These are phyloP conservation scores for Candolleomyces aberdarensis DNA, from an alignment of 768 basidiomycete genomes.

Conservation along the genomic window DNA sequence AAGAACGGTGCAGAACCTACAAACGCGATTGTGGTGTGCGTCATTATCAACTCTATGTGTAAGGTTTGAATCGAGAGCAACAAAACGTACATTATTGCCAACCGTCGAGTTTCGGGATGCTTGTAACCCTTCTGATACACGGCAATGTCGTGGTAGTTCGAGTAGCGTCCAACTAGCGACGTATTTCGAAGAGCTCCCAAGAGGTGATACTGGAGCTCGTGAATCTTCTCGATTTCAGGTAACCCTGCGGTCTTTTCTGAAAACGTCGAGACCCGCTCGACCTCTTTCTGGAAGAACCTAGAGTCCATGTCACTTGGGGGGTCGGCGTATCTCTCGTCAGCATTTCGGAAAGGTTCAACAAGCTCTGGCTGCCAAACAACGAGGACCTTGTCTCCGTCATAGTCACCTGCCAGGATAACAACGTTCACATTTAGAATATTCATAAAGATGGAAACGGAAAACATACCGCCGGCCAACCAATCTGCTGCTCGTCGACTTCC, in stretches of 20 bases:
- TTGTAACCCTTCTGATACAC: constrained; percentile 53
- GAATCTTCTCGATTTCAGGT: constrained; percentile 23
- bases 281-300: constrained; percentile 38
- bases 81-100: constrained; percentile 46
- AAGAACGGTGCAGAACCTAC: constrained; percentile 49
- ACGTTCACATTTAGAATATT: not conserved
- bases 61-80: not conserved
- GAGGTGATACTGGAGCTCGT: constrained; percentile 45
- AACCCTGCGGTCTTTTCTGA: constrained; percentile 21
- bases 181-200: constrained; percentile 46
- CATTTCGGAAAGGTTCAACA: constrained; percentile 51
- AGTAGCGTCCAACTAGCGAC: constrained; percentile 51
- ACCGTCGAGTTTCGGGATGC: constrained; percentile 36
- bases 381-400: constrained; percentile 63
- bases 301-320: constrained; percentile 41
- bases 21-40: too few species aligned
- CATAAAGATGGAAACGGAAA: not conserved
- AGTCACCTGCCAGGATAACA: constrained; percentile 46
- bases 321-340: constrained; percentile 43
- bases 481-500: constrained; percentile 57
- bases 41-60: too few species aligned
- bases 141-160: constrained; percentile 52
- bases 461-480: constrained; percentile 57
- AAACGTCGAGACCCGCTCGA: constrained; percentile 44
- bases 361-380: constrained; percentile 59